Conservation (phyloP, 306 rosid genomes). For the Medicago lupulina region DNA sequence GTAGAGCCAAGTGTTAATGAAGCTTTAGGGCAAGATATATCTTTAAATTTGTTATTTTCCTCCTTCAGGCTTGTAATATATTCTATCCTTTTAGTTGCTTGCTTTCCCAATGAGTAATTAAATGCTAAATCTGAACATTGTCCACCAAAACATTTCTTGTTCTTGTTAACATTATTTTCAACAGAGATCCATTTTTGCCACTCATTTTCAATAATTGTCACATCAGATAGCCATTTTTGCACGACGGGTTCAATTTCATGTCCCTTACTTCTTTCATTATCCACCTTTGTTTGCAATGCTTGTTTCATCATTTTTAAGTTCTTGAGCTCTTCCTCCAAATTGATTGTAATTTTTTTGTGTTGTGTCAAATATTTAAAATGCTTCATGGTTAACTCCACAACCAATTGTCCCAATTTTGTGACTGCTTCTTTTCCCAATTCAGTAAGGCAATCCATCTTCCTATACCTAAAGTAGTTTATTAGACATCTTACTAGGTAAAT, state of each 20-base stretch:
- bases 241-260: not conserved
- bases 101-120: conserved; percentile 14
- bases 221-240: not conserved
- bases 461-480: too few relatives aligned
- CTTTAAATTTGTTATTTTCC: not conserved
- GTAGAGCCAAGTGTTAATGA: not conserved
- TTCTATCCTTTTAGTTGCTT: not conserved
- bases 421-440: not conserved
- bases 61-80: not conserved
- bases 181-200: not conserved
- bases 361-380: not conserved
- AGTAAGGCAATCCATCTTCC: conserved; percentile 1
- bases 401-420: conserved; percentile 1
- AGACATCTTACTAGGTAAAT: not conserved
- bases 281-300: not conserved
- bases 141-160: not conserved
- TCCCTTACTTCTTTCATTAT: not conserved
- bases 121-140: not conserved
- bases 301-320: not conserved
- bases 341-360: not conserved
- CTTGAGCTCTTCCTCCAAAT: not conserved
- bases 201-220: not conserved
- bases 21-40: not conserved
- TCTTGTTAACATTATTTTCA: not conserved
- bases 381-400: not conserved